A percentile compares a stretch with the other conserved stretches of the same genome.
Evolutionary conservation across 2,329 filamentous ascomycete genomes (phyloP).

Genomic region (Xylariaceae sp.): DNA sequence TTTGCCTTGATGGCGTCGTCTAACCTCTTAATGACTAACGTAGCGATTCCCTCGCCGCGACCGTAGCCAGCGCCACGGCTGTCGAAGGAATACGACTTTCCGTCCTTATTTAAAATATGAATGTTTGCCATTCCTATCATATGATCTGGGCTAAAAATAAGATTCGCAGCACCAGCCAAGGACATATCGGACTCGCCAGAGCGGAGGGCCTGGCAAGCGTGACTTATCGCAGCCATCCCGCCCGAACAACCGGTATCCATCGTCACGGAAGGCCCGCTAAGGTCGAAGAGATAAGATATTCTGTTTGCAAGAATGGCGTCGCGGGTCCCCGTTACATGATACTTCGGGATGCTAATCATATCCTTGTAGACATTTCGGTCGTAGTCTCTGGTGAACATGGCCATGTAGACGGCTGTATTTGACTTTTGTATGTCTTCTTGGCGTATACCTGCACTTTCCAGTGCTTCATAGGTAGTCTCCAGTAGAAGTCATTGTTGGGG

Average conservation of each 20-base stretch:
- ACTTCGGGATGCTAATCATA: constrained; percentile 14
- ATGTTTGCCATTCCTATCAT: constrained; percentile 17
- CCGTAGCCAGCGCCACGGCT: constrained; percentile 36
- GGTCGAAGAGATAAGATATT: constrained; percentile 29
- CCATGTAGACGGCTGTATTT: constrained; percentile 8
- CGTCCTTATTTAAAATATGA: constrained; percentile 18
- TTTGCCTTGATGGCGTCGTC: constrained; percentile 37
- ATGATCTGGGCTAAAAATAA: constrained; percentile 26
- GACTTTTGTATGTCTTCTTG: constrained; percentile 4
- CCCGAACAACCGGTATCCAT: constrained; percentile 36
- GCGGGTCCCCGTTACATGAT: constrained; percentile 16
- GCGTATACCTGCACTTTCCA: constrained; percentile 15
- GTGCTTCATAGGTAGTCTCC: constrained; percentile 11
- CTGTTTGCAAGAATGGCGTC: constrained; percentile 25
- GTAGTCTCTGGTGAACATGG: constrained; percentile 9
- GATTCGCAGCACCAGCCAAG: constrained; percentile 26
- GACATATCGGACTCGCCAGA: constrained; percentile 29
- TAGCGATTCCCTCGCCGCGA: constrained; percentile 37
- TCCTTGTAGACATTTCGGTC: constrained; percentile 14
- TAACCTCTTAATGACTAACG: constrained; percentile 35
- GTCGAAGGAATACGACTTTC: constrained; percentile 29
- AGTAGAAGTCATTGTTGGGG: constrained; percentile 10
- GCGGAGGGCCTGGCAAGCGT: constrained; percentile 32
- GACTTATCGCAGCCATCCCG: constrained; percentile 31
- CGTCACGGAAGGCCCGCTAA: constrained; percentile 30